Evolutionary conservation across 495 filamentous ascomycete species (phyloP), one percentile per base, ranked within the genome.

Genomic region (Xanthoparmelia taractica): DNA sequence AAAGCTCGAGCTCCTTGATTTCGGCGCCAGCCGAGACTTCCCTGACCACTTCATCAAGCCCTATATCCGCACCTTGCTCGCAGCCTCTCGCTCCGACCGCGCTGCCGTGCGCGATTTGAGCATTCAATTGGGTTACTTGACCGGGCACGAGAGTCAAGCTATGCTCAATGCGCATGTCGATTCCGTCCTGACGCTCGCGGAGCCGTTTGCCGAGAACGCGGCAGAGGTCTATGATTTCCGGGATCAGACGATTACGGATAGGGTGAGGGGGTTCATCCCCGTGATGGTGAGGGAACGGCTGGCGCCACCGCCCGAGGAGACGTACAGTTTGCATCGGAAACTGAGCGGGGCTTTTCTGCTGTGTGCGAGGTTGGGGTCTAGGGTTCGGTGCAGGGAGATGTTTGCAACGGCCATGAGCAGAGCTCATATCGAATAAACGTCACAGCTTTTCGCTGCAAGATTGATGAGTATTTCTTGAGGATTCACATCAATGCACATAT

Each of bases 241-340:
- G 37, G 85, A 92, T 66, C 94, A 98, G 80, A 98, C 92, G 13
- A 96, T 98, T 61, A 98, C 94, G 10, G 92, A 96, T 63, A 79
- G 94, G 15, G 92, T 98, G 34, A 84, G 89, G 64, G 83, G 74
- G 18, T 79, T 94, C 29, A 97, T 98, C 67, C 94, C 93, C 11
- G 74, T 94, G 37, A 98, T 97, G 95, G 78, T 98, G 37, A 81
- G 83, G 56, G 94, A 97, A 78, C 75, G 94, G 29, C 73, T 98
- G 43, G 83, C 88, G 13, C 94, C 95, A 18, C 94, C 95, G 47
- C 94, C 94, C 0, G 95, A 98, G 77, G 94, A 98, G 80, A 98
- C 95, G 64, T 98, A 98, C 69, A 93, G 89, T 73, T 72, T 98
- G 72, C 94, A 98, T 76, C 82, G 94, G 65, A 98, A 98, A 75